Base-by-base conservation (phyloP, 1,284 basidiomycete species). In the Leccinum huronense region DNA sequence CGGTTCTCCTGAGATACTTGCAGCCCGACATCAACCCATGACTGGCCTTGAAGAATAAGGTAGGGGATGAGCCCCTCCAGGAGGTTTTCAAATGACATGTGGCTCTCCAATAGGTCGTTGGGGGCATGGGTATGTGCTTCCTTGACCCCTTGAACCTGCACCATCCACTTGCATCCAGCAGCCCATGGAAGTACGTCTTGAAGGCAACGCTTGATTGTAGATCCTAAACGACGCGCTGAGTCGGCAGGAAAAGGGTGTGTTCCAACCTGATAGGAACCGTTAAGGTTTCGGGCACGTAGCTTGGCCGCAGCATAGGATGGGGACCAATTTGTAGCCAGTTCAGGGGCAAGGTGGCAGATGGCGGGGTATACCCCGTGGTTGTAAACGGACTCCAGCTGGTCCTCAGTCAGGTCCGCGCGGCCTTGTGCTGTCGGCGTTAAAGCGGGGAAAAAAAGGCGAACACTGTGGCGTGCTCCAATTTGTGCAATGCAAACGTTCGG, bases 401-500 rank as follows among this genome's bases (percentile, higher is more conserved):
- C 63, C 9, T 60, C 56, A 0, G 40, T 51, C 11, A 65, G 23
- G 5, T 48, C 51, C 16, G 11, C 40, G 1, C 5, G 27, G 3
- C 56, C 63, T 19, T 58, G 33, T 0, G 61, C 42, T n/a, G 59
- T 38, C 27, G 58, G 33, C 56, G 60, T 65, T n/a, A 65, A 58
- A 13, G 59, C 59, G 13, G 64, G 59, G 9, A 65, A 65, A 45
- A 65, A 65, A 4, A 65, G 56, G 9, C 57, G 56, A 34, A 65
- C 5, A 3, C 51, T 23, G 9, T 65, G 64, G 1, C 51, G 51
- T 3, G 59, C 6, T 58, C 64, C 59, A 8, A 65, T 55, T 5
- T 65, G 64, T 3, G 59, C 59, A n/a, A 65, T 65, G 51, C 64
- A 65, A n/a, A 65, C 51, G 2, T 65, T 65, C 0, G 64, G 64